Percentiles rank a stretch among this genome's conserved stretches.
Evolutionary conservation across 176 grass and related monocot genomes (phyloP).

Genomic region (Avena sativa): DNA sequence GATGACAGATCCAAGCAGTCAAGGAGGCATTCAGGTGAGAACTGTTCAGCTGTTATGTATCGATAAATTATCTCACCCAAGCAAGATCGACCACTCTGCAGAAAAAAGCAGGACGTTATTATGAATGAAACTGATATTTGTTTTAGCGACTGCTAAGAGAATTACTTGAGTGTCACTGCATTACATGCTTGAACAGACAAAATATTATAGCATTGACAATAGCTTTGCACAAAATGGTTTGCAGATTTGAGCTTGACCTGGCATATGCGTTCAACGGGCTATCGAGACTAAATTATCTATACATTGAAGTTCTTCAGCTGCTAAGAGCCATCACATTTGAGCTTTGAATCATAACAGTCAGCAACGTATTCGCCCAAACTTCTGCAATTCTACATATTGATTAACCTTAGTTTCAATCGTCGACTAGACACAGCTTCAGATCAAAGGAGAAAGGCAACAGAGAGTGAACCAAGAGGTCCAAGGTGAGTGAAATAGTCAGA

Average conservation of each 20-base stretch:
- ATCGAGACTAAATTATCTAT: constrained; percentile 2
- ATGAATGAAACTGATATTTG: neutral
- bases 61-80: constrained; percentile 94
- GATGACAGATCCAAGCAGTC: constrained; percentile 94
- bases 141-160: neutral
- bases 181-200: neutral
- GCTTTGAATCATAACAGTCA: neutral
- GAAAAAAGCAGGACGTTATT: constrained; percentile 17
- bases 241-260: neutral
- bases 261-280: neutral
- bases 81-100: constrained; percentile 92
- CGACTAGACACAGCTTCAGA: neutral
- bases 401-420: neutral
- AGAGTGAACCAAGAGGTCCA: constrained; percentile 2
- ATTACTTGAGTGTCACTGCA: neutral
- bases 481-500: neutral
- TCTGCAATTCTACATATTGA: neutral
- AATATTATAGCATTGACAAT: constrained; percentile 10
- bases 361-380: neutral
- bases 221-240: neutral
- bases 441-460: neutral
- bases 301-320: neutral
- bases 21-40: constrained; percentile 94
- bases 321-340: constrained; percentile 5
- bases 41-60: constrained; percentile 90